Base-by-base conservation (phyloP, 2,329 filamentous ascomycete species). In the Botrytis porri region DNA sequence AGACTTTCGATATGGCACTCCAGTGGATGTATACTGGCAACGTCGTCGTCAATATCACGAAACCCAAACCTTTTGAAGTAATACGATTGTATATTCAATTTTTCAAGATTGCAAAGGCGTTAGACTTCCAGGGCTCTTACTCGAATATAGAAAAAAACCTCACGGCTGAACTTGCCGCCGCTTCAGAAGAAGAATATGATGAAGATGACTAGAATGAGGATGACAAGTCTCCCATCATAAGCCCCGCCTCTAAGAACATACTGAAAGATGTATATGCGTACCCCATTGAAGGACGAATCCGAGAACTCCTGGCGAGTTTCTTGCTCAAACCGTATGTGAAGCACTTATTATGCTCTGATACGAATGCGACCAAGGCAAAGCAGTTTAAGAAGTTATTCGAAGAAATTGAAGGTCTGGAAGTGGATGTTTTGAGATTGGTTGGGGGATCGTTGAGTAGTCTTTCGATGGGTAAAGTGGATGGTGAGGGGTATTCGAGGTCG, bases 21-120 rank as follows among this genome's bases (percentile, higher is more conserved):
- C 67, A 70, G n/a, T 70, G 67, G 67, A 63, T 70, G 67, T 32
- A 63, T 70, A 70, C 22, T 29, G 67, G 67, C 29, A 70, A 63
- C 22, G 10, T 70, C 54, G 20, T 45, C n/a, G 29, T 29, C 37
- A 1, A 39, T 2, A 32, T 25, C 18, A n/a, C 39, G 0, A 16
- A 37, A 3, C 29, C n/a, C 5, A 32, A 69, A 41, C 18, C 48
- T 25, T 57, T 69, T 43, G 35, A 57, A 4, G n/a, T 29, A 57
- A 29, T 57, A 16, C 35, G 29, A 32, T 69, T 37, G 10, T 57
- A 41, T 20, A 32, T 69, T 41, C 48, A 43, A 25, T 69, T 69
- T 39, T 69, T 69, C 35, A 32, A 16, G 18, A 43, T 41, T 25
- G 48, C 37, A 57, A 16, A 32, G 29, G 37, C 37, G 7, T 29